Base-by-base conservation (phyloP, 495 filamentous ascomycete species). In the Neurospora sp. region DNA sequence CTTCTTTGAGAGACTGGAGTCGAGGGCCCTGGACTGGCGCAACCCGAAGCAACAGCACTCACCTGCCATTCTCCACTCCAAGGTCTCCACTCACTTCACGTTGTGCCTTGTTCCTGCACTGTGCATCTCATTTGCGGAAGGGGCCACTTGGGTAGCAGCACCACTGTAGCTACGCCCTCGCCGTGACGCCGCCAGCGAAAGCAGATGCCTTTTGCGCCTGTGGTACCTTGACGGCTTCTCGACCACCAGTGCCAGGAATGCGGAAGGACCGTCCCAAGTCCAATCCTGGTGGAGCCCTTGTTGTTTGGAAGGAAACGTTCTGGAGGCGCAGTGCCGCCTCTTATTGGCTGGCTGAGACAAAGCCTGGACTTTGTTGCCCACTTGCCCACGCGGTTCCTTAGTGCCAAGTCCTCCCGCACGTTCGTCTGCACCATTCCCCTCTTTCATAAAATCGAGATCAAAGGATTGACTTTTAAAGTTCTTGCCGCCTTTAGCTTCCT, bases 121-220 rank as follows among this genome's bases (percentile, higher is more conserved):
- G 54, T 66, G 54, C 54, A 66, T 34, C 54, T 66, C 54, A 81
- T 79, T 80, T 81, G 73, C 75, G 76, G 75, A 80, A 80, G 77
- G 79, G 78, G 74, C 77, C 78, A 77, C 70, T 70, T 72, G 74
- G 74, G 59, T 39, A 48, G 74, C 78, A 72, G 77, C 74, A 76
- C 72, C 73, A 75, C 70, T 74, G 70, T 48, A 45, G 54, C 24
- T 28, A 28, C 9, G 48, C 48, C 48, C 48, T 59, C 13, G 48
- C 48, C 48, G 48, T 15, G 24, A 59, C 48, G 24, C 48, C 48
- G 48, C 24, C 24, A 62, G 24, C 54, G 24, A 17, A 62, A 62
- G 7, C 24, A 62, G 24, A 62, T 62, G 54, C 13, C 54, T 31
- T 59, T 62, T 66, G 28, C 54, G 54, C 7, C 54, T 7, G 54